Conservation (phyloP, 2,329 filamentous ascomycete species). For the Aspergillus spinulosporus region DNA sequence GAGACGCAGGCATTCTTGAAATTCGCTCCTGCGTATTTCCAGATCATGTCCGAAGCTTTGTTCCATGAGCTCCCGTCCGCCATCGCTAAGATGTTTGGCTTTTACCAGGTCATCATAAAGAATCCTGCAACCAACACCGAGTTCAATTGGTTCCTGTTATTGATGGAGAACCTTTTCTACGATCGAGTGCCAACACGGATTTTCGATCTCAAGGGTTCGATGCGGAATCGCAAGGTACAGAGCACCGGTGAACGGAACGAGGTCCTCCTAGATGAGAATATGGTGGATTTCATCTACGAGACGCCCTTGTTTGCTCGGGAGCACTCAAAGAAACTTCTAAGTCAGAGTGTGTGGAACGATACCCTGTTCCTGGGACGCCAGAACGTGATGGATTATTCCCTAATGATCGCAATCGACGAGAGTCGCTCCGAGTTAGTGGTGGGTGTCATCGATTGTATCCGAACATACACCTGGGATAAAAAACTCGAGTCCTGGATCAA, state of each 20-base stretch:
- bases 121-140: constrained; percentile 89
- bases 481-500: constrained; percentile 99
- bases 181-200: constrained; percentile 86
- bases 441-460: constrained; percentile 96
- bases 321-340: constrained; percentile 90
- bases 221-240: constrained; percentile 97
- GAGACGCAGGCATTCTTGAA: constrained; percentile 92
- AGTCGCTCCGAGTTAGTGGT: constrained; percentile 86
- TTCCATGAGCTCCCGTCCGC: constrained; percentile 95
- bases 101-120: constrained; percentile 97
- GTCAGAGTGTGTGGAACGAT: constrained; percentile 94
- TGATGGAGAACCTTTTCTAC: constrained; percentile 99
- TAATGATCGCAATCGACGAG: constrained; percentile 98
- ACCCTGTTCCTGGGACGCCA: constrained; percentile 91
- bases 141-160: constrained; percentile 87
- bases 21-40: constrained; percentile 96
- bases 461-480: constrained; percentile 99
- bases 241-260: constrained; percentile 95
- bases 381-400: constrained; percentile 98
- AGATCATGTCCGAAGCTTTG: constrained; percentile 92
- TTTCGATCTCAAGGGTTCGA: constrained; percentile 95
- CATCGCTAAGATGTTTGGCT: constrained; percentile 98
- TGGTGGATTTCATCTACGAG: constrained; percentile 99
- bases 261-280: constrained; percentile 94
- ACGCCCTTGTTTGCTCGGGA: constrained; percentile 92